These are phyloP conservation scores for Jimgerdemannia lactiflua DNA, from an alignment of 192 early-diverging fungal genomes.

Conservation along the genomic window DNA sequence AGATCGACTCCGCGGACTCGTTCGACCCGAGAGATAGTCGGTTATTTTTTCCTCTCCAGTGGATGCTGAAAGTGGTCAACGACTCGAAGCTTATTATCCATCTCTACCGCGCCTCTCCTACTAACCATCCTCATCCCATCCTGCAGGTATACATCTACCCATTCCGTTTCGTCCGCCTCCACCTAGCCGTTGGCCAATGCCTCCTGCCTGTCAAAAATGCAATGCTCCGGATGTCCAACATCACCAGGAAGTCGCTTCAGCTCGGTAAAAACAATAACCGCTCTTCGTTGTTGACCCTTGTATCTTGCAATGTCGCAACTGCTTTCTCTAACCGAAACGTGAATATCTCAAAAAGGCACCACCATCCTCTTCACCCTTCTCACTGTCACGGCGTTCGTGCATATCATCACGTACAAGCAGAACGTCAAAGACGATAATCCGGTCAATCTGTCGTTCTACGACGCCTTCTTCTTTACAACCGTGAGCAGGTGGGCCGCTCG, in stretches of 20 bases:
- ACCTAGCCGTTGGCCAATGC: slow-evolving; percentile 54
- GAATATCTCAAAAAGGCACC: slow-evolving; percentile 16
- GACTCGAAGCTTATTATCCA: no score
- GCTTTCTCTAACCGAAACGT: no score
- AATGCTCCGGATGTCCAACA: slow-evolving; percentile 46
- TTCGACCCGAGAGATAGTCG: no score
- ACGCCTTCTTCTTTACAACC: slow-evolving; percentile 57
- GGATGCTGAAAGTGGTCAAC: no score
- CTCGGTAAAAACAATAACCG: slow-evolving; percentile 19
- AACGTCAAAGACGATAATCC: slow-evolving; percentile 35
- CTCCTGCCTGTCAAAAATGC: slow-evolving; percentile 65
- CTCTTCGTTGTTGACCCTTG: background rate
- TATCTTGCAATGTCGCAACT: background rate
- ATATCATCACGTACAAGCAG: slow-evolving; percentile 62
- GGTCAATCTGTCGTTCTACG: slow-evolving; percentile 45
- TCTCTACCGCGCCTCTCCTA: background rate
- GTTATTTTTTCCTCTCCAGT: no score
- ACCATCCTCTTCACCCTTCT: slow-evolving; percentile 68
- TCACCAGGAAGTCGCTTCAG: slow-evolving; percentile 61
- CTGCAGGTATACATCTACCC: slow-evolving; percentile 53
- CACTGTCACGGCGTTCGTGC: slow-evolving; percentile 69
- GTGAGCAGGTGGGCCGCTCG: slow-evolving; percentile 1
- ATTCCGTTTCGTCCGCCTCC: slow-evolving; percentile 64
- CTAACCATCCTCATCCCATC: background rate
- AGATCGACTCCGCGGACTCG: no score